Conservation (phyloP, 306 rosid genomes). For the Mimosa bimucronata region DNA sequence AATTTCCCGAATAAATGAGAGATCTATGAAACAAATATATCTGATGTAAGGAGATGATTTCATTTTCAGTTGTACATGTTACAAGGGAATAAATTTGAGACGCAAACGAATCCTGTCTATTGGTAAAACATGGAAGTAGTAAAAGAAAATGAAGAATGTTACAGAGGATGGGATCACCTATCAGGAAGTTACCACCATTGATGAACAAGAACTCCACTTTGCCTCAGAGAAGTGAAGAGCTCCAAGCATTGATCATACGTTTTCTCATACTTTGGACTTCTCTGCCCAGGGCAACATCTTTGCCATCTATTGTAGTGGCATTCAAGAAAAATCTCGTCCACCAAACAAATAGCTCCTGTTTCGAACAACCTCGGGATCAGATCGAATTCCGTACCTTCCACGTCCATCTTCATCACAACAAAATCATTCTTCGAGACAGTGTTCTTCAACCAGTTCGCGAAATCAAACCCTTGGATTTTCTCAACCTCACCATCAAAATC, state of each 20-base stretch:
- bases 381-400: conserved; percentile 93
- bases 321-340: conserved; percentile 93
- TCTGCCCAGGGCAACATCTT: conserved; percentile 91
- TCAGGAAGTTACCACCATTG: conserved; percentile 81
- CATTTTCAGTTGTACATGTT: conserved; percentile 50
- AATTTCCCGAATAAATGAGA: neutral
- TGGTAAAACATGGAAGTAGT: conserved; percentile 29
- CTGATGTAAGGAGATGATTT: conserved; percentile 39
- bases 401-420: conserved; percentile 99
- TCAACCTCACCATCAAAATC: conserved; percentile 71
- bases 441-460: conserved; percentile 78
- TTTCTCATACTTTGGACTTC: conserved; percentile 85
- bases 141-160: conserved; percentile 34
- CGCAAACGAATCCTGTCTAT: conserved; percentile 35
- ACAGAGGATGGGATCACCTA: conserved; percentile 37
- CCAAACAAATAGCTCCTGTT: conserved; percentile 89
- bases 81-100: conserved; percentile 40
- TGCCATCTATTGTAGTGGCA: conserved; percentile 99
- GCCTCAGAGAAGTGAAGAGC: conserved; percentile 73
- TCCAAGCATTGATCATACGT: conserved; percentile 86
- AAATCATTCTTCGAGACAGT: conserved; percentile 74
- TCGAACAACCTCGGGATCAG: conserved; percentile 81
- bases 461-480: conserved; percentile 84
- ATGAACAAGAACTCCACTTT: conserved; percentile 94
- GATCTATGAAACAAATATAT: conserved; percentile 5